phyloP scores from a whole-genome alignment of 306 rosid species.

The Rosa multiflora region DNA sequence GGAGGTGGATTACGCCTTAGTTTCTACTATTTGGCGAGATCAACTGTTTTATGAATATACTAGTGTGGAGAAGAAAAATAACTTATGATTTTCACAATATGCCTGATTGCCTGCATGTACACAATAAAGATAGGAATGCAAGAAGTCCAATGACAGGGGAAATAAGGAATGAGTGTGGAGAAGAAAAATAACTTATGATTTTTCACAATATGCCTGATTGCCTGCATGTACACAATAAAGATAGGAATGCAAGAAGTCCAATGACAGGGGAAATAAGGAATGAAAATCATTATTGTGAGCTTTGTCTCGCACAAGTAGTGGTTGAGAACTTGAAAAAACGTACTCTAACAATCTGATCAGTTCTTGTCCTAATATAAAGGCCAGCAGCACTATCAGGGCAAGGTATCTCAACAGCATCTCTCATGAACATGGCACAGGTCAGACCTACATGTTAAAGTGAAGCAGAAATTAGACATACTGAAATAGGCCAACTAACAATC shows the following conservation, averaged over 20 bases:
- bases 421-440: constrained; percentile 64
- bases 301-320: constrained; percentile 15
- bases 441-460: constrained; percentile 63
- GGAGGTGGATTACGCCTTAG: not conserved
- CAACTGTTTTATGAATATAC: not conserved
- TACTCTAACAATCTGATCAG: constrained; percentile 84
- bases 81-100: not conserved
- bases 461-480: constrained; percentile 28
- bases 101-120: not conserved
- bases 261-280: not conserved
- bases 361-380: constrained; percentile 76
- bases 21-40: not conserved
- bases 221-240: not conserved
- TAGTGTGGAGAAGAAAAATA: not conserved
- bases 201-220: not conserved
- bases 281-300: not conserved
- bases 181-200: not conserved
- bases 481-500: constrained; percentile 9
- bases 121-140: not conserved
- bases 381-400: constrained; percentile 89
- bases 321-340: constrained; percentile 24
- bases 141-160: not conserved
- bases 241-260: not conserved
- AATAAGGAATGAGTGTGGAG: not conserved
- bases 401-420: constrained; percentile 74